Conservation (phyloP, 768 basidiomycete species). For the Kwoniella botswanensis region DNA sequence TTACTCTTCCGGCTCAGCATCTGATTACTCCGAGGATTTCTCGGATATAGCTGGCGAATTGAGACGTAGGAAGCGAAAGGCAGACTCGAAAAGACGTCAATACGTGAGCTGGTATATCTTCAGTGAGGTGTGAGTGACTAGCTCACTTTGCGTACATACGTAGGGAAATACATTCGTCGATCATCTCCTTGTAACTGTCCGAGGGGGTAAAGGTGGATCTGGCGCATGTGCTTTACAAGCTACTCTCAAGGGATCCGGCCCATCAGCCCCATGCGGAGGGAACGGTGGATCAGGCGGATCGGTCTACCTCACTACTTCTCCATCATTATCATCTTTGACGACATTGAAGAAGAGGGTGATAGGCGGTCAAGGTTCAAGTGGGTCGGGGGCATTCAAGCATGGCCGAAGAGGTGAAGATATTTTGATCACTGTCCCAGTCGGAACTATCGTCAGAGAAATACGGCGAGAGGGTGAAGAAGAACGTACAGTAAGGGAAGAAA, state of each 20-base stretch:
- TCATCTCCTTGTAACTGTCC: conserved; percentile 75
- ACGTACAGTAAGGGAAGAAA: conserved; percentile 72
- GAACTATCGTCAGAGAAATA: conserved; percentile 84
- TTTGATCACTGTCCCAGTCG: conserved; percentile 81
- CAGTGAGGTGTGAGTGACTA: not conserved
- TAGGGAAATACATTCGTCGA: conserved; percentile 83
- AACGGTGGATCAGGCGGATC: conserved; percentile 88
- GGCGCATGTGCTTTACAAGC: conserved; percentile 93
- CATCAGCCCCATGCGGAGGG: conserved; percentile 90
- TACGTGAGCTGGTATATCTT: conserved; percentile 35
- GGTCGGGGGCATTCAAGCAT: conserved; percentile 85
- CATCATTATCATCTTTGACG: conserved; percentile 76
- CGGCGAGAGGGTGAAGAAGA: conserved; percentile 68
- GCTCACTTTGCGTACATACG: not conserved
- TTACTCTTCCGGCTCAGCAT: not conserved
- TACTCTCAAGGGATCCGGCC: conserved; percentile 74
- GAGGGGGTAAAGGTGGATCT: conserved; percentile 84
- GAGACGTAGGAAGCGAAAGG: conserved; percentile 39
- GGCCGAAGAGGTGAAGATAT: conserved; percentile 75
- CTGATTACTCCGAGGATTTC: conserved; percentile 8
- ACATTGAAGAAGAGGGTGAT: conserved; percentile 71
- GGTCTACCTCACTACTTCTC: conserved; percentile 80
- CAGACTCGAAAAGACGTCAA: conserved; percentile 56
- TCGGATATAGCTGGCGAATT: conserved; percentile 33
- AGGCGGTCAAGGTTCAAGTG: conserved; percentile 71